A percentile compares a stretch with the other conserved stretches of the same genome.
phyloP scores from a whole-genome alignment of 169 alveolate genomes.

The Perkinsus chesapeaki region DNA sequence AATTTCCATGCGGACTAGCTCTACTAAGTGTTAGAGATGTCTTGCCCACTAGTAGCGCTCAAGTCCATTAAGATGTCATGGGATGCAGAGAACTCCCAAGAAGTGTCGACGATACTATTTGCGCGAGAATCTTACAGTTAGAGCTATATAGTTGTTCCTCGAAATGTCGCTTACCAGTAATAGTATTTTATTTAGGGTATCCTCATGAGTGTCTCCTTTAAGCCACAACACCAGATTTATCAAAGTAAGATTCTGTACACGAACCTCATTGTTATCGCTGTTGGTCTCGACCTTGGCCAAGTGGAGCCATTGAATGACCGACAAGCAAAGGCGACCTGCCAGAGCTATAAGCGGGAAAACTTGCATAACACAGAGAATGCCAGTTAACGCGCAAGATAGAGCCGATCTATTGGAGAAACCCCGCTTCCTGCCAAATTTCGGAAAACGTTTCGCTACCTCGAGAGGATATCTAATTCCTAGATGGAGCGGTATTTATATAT shows the following conservation, averaged over 20 bases:
- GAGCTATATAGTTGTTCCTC: not conserved
- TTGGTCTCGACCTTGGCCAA: not conserved
- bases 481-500: too few species aligned
- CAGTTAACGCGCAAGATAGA: too few species aligned
- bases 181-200: not conserved
- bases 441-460: too few species aligned
- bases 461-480: too few species aligned
- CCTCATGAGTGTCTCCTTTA: not conserved
- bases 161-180: not conserved
- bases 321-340: not conserved
- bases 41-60: too few species aligned
- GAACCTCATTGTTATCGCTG: not conserved
- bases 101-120: too few species aligned
- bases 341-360: not conserved
- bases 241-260: not conserved
- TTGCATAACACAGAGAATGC: not conserved
- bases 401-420: too few species aligned
- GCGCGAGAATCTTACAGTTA: not conserved
- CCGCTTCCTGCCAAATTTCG: too few species aligned
- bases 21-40: too few species aligned
- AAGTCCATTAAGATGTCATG: too few species aligned
- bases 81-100: too few species aligned
- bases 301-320: not conserved
- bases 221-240: not conserved
- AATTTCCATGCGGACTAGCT: too few species aligned